Evolutionary conservation across 2,329 filamentous ascomycete species (phyloP), one percentile per base, ranked within the genome.

Genomic region (Scedosporium dehoogii): DNA sequence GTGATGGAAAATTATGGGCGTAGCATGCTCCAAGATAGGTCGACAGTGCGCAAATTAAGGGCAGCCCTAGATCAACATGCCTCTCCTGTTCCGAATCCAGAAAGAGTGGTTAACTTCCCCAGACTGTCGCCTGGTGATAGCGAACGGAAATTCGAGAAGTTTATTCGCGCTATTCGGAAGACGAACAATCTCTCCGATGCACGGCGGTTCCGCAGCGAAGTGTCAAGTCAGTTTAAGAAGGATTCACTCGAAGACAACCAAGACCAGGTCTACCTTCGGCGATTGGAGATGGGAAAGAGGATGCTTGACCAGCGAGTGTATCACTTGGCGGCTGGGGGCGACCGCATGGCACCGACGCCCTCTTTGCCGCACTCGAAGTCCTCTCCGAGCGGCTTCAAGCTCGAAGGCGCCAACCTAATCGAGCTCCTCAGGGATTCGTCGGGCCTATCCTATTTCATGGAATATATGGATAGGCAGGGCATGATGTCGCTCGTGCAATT

Each of bases 361-460:
- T 66, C 69, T 46, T 68, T 67, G 58, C 63, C 70, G 5, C 63
- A 68, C 6, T 65, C 69, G 4, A 57, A 65, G 1, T 68, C 73
- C 60, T 69, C 70, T 6, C 70, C 72, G 2, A 72, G 73, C 14
- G 75, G 82, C n/a, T 88, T 89, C 1, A 83, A 81, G 55, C 78
- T 92, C 46, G 87, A 92, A 66, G 89, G 89, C 68, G 88, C 88
- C 6, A 87, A 90, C 0, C 79, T 97, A 2, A 84, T 87, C 12
- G 92, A 97, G 66, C 81, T 99, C n/a, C 80, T 99, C 63, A 89
- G 92, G 67, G 92, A 96, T 73, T 85, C 94, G 2, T 89, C 93
- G 1, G 93, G 91, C 0, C 80, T 99, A 7, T 97, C 94, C 2
- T 99, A 96, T 72, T 97, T 99, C 76, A 99, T 99, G 94, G 94